phyloP scores from a whole-genome alignment of 1,139 yeast genomes.

The Candida mesenterica region DNA sequence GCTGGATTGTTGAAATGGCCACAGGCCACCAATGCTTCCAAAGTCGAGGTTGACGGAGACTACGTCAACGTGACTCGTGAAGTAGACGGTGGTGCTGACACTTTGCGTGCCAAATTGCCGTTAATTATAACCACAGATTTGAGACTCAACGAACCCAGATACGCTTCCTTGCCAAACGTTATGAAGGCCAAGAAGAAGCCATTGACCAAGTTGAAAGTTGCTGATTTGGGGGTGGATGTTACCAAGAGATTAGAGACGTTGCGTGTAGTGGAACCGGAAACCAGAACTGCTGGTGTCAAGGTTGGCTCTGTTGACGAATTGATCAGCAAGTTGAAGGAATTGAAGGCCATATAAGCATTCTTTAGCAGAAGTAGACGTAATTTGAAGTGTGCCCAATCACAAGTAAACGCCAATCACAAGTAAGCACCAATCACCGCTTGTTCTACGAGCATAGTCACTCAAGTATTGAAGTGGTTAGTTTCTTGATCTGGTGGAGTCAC shows the following conservation, averaged over 20 bases:
- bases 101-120: conserved; percentile 76
- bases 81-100: conserved; percentile 92
- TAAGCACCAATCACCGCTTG: conserved; percentile 1
- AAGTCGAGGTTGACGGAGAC: conserved; percentile 66
- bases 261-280: conserved; percentile 82
- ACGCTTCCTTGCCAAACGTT: conserved; percentile 88
- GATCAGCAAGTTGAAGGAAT: conserved; percentile 72
- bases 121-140: conserved; percentile 87
- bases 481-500: no score
- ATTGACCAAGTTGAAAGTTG: conserved; percentile 63
- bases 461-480: no score
- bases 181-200: conserved; percentile 99
- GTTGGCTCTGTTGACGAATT: conserved; percentile 82
- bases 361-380: neutral
- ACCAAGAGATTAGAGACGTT: conserved; percentile 65
- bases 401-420: neutral
- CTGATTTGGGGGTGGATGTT: conserved; percentile 70
- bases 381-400: neutral
- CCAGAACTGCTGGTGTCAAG: conserved; percentile 76
- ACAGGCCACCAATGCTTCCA: conserved; percentile 94
- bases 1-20: conserved; percentile 97
- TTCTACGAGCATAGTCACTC: no score
- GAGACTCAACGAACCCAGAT: conserved; percentile 91
- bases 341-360: conserved; percentile 46
- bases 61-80: conserved; percentile 80